A percentile compares a stretch with the other conserved stretches of the same genome.
These are phyloP conservation scores for Piloderma croceum DNA, from an alignment of 768 basidiomycete species.

Conservation along the genomic window DNA sequence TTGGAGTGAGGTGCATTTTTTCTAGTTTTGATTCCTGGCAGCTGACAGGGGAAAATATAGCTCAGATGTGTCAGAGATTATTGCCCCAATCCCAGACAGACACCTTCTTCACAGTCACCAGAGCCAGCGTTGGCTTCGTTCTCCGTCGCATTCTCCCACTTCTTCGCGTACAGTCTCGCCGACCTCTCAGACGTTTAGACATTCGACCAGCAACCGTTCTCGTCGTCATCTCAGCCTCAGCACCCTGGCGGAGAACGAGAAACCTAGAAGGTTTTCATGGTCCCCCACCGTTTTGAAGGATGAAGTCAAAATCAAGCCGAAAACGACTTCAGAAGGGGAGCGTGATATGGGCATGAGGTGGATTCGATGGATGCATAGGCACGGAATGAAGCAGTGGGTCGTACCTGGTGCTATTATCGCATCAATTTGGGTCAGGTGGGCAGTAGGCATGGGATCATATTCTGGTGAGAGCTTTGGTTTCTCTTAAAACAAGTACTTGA, in stretches of 20 bases:
- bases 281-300: too few relatives aligned
- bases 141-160: conserved; percentile 39
- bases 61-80: too few relatives aligned
- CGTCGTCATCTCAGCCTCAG: conserved; percentile 35
- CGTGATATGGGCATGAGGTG: conserved; percentile 48
- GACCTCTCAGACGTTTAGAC: conserved; percentile 27
- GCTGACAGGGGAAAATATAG: too few relatives aligned
- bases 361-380: conserved; percentile 78
- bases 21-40: too few relatives aligned
- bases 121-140: conserved; percentile 57
- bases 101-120: conserved; percentile 58
- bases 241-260: conserved; percentile 34
- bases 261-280: conserved; percentile 5
- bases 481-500: background rate
- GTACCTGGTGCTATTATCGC: conserved; percentile 50
- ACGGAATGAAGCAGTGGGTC: conserved; percentile 54
- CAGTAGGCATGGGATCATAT: conserved; percentile 71
- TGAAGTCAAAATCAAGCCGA: conserved; percentile 22
- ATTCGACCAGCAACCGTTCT: conserved; percentile 16
- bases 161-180: conserved; percentile 46
- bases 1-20: too few relatives aligned
- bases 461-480: conserved; percentile 52
- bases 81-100: conserved; percentile 62
- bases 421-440: conserved; percentile 58
- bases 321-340: conserved; percentile 18